These are phyloP conservation scores for Trichoderma endophyticum DNA, from an alignment of 2,329 filamentous ascomycete genomes.

Conservation along the genomic window DNA sequence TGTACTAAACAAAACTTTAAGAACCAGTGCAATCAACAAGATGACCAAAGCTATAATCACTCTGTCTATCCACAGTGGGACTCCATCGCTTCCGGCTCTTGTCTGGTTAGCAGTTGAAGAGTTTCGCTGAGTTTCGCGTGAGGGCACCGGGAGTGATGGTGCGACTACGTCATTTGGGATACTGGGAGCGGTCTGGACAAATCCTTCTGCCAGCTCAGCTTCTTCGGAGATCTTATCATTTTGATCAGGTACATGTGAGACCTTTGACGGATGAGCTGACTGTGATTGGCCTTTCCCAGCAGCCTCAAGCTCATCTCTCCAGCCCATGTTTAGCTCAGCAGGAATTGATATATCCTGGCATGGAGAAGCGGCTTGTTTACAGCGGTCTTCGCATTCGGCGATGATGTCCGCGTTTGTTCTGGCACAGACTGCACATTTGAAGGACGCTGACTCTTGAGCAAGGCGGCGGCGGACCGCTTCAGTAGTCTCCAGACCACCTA, in stretches of 20 bases:
- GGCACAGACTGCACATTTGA: conserved; percentile 68
- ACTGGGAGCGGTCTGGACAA: conserved; percentile 39
- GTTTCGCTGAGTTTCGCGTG: background rate
- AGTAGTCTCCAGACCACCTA: conserved; percentile 80
- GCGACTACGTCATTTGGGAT: background rate
- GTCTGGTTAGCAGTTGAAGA: background rate
- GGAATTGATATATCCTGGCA: conserved; percentile 48
- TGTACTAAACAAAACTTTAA: conserved; percentile 48
- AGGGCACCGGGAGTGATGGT: background rate
- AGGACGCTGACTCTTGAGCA: conserved; percentile 63
- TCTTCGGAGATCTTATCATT: conserved; percentile 41
- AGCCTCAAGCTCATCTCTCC: conserved; percentile 66
- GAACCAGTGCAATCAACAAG: conserved; percentile 66
- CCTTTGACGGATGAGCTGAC: background rate
- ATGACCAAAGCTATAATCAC: conserved; percentile 71
- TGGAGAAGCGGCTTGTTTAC: conserved; percentile 36
- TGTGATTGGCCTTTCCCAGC: background rate
- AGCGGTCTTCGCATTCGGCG: conserved; percentile 61
- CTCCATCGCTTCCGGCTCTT: conserved; percentile 23
- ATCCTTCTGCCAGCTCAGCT: conserved; percentile 55
- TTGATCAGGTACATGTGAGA: background rate
- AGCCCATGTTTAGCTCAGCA: conserved; percentile 62
- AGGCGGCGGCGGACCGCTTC: conserved; percentile 65
- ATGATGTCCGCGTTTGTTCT: conserved; percentile 73
- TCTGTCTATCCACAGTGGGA: conserved; percentile 76